Percentiles rank a stretch among this genome's conserved stretches.
phyloP scores from a whole-genome alignment of 2,329 filamentous ascomycete species.

The Coniochaeta sp. region DNA sequence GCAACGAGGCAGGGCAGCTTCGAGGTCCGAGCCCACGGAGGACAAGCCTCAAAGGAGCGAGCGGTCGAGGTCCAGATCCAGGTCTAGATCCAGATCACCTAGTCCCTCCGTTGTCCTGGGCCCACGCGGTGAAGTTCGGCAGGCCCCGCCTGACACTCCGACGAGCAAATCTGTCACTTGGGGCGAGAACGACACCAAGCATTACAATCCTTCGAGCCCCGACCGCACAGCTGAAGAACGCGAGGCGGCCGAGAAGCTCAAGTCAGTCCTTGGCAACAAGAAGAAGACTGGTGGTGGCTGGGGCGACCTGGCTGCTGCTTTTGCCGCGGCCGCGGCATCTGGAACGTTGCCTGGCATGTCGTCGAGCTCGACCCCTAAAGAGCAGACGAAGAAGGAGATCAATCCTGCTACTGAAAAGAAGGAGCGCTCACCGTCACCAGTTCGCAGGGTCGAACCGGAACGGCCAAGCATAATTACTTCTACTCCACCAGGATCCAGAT shows the following conservation, averaged over 20 bases:
- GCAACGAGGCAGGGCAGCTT: slow-evolving; percentile 9
- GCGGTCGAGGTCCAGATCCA: slow-evolving; percentile 5
- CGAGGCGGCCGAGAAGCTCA: slow-evolving; percentile 6
- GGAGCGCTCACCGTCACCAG: slow-evolving; percentile 8
- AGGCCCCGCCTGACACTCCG: background rate
- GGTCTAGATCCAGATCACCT: background rate
- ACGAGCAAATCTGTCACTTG: background rate
- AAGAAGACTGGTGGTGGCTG: slow-evolving; percentile 30
- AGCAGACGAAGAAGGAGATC: background rate
- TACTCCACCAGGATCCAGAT: slow-evolving; percentile 5
- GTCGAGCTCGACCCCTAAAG: background rate
- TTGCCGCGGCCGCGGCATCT: slow-evolving; percentile 29
- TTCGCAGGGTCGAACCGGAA: slow-evolving; percentile 2
- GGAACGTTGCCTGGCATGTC: background rate
- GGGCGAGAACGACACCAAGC: slow-evolving; percentile 4
- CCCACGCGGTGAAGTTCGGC: background rate
- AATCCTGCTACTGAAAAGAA: slow-evolving; percentile 1
- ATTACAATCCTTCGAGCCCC: background rate
- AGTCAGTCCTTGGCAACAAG: background rate
- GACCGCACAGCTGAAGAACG: slow-evolving; percentile 14
- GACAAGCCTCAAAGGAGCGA: background rate
- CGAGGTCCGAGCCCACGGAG: slow-evolving; percentile 7
- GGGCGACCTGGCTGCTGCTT: slow-evolving; percentile 44
- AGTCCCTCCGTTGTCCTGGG: background rate
- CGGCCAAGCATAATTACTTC: background rate